Evolutionary conservation across 805 yeast genomes (phyloP), one percentile per base, ranked within the genome.

Genomic region (Nakazawaea holstii): DNA sequence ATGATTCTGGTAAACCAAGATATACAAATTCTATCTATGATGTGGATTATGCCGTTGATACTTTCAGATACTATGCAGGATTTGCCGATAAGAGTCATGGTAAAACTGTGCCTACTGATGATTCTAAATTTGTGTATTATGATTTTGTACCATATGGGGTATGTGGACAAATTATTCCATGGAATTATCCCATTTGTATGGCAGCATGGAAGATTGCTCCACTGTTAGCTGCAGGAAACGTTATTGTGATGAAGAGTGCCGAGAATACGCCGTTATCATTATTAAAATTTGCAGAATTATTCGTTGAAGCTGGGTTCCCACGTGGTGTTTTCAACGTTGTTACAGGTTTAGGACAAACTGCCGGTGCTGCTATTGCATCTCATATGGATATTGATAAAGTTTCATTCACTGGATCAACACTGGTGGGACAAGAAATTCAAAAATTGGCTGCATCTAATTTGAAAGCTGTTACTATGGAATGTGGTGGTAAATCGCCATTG

Each of bases 141-240:
- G 47, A 48, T 9, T 43, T 17, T 14, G 39, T 48, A 9, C 50
- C 50, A 31, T 48, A 48, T 43, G 92, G 91, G 60, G 85, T 84
- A 26, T 83, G 88, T 67, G 94, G 88, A 43, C 87, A 82, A 63
- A 83, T 85, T 55, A 82, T 84, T 54, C 91, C 92, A 57, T 84
- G 91, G 91, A 84, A 84, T 65, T 84, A 83, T 75, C 92, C 92
- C 52, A 68, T 84, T 56, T 75, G 82, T 74, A 84, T 84, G 87
- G 72, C 81, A 62, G 66, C 84, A 28, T 84, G 92, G 92, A 84
- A 84, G 62, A 70, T 84, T 50, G 88, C 84, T 35, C 90, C 92
- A 15, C 87, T 87, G 46, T 67, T 84, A 55, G 84, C 85, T 40
- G 80, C 88, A 53, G 89, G 89, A 64, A 82, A 84, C 69, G 79